These are phyloP conservation scores for Miscanthus lutarioriparius DNA, from an alignment of 176 grass and related monocot genomes.

Conservation along the genomic window DNA sequence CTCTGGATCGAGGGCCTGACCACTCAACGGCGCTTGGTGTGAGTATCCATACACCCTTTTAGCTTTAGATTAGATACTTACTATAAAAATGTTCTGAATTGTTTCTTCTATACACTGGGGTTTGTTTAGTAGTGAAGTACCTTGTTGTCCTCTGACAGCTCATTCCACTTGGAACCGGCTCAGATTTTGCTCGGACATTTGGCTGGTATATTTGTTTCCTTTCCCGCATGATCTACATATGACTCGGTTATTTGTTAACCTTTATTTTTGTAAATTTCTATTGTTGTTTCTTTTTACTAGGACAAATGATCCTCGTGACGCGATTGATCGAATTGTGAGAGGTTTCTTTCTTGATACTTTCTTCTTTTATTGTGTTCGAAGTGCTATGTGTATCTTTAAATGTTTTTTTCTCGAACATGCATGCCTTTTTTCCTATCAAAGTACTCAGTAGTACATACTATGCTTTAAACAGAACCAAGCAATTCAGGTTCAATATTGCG, in stretches of 20 bases:
- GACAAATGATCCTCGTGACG: conserved; percentile 83
- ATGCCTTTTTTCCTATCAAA: not conserved
- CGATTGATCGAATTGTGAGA: conserved; percentile 83
- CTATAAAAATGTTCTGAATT: conserved; percentile 23
- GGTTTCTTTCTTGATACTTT: conserved; percentile 48
- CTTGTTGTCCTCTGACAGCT: conserved; percentile 58
- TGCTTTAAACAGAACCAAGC: not conserved
- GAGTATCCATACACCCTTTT: conserved; percentile 33
- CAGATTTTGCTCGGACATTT: conserved; percentile 96
- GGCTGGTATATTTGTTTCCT: conserved; percentile 59
- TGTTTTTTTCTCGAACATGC: not conserved
- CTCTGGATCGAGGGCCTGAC: conserved; percentile 51
- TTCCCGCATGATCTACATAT: conserved; percentile 7
- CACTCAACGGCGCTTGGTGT: conserved; percentile 76
- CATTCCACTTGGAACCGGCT: conserved; percentile 96
- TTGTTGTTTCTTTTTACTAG: conserved; percentile 56
- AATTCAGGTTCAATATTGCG: not conserved
- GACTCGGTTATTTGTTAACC: conserved; percentile 9
- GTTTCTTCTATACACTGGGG: not conserved
- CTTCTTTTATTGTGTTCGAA: conserved; percentile 1
- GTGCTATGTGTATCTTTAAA: not conserved
- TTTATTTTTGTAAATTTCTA: not conserved
- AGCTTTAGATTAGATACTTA: not conserved
- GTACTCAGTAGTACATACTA: not conserved
- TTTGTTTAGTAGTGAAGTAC: conserved; percentile 13